Percentiles rank a stretch among this genome's conserved stretches.
These are phyloP conservation scores for Oemleria cerasiformis DNA, from an alignment of 306 rosid genomes.

Conservation along the genomic window DNA sequence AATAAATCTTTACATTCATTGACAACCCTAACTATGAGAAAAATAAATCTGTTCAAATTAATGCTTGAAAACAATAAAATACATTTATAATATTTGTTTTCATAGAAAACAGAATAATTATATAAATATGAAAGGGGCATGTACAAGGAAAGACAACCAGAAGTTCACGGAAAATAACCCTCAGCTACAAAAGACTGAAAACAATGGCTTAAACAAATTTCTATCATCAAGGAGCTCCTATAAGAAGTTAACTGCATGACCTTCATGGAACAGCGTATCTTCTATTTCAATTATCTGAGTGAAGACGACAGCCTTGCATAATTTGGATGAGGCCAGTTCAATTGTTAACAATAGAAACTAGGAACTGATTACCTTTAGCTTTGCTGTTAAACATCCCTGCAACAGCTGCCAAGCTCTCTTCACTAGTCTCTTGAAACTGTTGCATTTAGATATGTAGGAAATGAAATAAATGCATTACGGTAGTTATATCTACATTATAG, in stretches of 20 bases:
- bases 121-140: background rate
- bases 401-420: conserved; percentile 96
- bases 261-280: background rate
- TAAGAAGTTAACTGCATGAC: background rate
- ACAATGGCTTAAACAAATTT: background rate
- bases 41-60: background rate
- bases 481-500: background rate
- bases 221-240: background rate
- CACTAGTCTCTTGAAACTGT: conserved; percentile 84
- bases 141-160: background rate
- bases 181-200: background rate
- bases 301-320: background rate
- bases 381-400: conserved; percentile 99
- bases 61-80: background rate
- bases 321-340: background rate
- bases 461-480: background rate
- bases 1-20: background rate
- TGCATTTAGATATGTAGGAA: conserved; percentile 23
- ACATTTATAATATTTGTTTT: background rate
- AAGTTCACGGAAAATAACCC: background rate
- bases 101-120: background rate
- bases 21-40: background rate
- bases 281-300: background rate
- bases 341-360: conserved; percentile 2
- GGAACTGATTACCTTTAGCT: conserved; percentile 78